Percentiles rank a stretch among this genome's conserved stretches.
Evolutionary conservation across 1,139 yeast species (phyloP).

Genomic region (Protomyces inouyei): DNA sequence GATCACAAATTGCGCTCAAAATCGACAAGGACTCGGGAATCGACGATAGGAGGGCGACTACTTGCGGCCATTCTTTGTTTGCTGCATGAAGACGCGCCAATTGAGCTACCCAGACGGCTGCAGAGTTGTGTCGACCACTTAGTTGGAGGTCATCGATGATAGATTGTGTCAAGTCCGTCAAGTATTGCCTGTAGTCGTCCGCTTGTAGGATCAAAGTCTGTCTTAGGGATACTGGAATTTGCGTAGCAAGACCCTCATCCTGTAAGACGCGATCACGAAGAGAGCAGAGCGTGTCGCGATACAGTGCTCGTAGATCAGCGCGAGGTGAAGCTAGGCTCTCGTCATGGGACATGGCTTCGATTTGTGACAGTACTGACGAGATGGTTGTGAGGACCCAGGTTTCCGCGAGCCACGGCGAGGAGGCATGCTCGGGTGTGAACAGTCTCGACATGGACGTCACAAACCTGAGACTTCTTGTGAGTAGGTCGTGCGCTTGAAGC

Average conservation of each 20-base stretch:
- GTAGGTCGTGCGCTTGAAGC: constrained; percentile 34
- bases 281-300: not conserved
- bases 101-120: not conserved
- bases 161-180: not conserved
- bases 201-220: not conserved
- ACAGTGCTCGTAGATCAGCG: not conserved
- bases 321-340: not conserved
- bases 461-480: constrained; percentile 32
- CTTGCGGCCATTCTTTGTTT: not conserved
- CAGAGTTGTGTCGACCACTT: not conserved
- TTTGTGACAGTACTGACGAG: not conserved
- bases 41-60: not conserved
- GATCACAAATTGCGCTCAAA: not conserved
- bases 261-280: not conserved
- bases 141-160: not conserved
- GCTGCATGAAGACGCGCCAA: not conserved
- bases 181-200: not conserved
- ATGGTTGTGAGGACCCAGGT: not conserved
- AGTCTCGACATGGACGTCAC: constrained; percentile 30
- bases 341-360: not conserved
- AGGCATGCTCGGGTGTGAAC: not conserved
- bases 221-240: not conserved
- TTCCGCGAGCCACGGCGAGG: not conserved
- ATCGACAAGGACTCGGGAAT: not conserved
- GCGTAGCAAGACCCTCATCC: not conserved